These are phyloP conservation scores for Myriosclerotinia duriaeana DNA, from an alignment of 2,329 filamentous ascomycete species.

Conservation along the genomic window DNA sequence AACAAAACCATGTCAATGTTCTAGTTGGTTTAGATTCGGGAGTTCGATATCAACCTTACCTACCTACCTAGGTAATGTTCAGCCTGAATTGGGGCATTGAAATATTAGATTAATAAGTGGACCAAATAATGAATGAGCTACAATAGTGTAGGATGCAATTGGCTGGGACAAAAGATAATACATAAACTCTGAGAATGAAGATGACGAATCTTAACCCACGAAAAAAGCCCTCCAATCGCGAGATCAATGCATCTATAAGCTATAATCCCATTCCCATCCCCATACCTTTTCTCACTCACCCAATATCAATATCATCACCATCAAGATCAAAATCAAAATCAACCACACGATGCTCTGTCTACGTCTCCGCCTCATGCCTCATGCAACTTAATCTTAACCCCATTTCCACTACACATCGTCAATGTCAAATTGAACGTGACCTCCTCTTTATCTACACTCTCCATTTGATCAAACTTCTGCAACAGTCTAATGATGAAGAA, in stretches of 20 bases:
- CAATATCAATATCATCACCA: neutral
- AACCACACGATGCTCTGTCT: neutral
- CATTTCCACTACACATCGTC: conserved; percentile 39
- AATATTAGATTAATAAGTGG: neutral
- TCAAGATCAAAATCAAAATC: neutral
- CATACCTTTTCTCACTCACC: neutral
- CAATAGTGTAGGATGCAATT: neutral
- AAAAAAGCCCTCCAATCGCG: neutral
- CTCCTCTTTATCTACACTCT: conserved; percentile 39
- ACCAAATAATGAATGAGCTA: neutral
- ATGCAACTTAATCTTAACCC: conserved; percentile 39
- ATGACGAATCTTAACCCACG: neutral
- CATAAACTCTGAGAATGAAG: neutral
- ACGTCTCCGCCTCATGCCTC: conserved; percentile 3
- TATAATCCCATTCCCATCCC: too few relatives aligned
- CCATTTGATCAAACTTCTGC: conserved; percentile 28
- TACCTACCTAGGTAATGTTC: too few relatives aligned
- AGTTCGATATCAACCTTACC: too few relatives aligned
- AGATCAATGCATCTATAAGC: neutral
- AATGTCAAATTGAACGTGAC: conserved; percentile 35
- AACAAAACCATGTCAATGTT: neutral
- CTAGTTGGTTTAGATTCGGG: neutral
- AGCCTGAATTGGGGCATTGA: neutral
- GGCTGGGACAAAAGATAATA: neutral
- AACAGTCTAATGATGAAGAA: conserved; percentile 42